Base-by-base conservation (phyloP, 257 asterid genomes). In the Salvia hispanica region DNA sequence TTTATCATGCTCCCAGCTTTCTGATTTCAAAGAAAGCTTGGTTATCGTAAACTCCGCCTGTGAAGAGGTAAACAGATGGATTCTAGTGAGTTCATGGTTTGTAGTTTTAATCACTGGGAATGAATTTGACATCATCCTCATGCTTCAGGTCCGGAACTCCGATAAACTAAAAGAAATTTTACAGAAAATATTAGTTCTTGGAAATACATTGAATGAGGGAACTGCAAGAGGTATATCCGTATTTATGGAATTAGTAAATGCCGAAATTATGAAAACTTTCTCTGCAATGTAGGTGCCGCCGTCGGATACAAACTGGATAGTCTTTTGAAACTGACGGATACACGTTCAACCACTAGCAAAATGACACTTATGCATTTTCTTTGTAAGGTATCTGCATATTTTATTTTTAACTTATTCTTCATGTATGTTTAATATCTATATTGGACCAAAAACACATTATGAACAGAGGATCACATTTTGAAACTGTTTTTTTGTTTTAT, bases 311-410 rank as follows among this genome's bases (percentile, higher is more conserved):
- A 86, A 79, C 73, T 93, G 87, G 98, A 93, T 71, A 88, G 98
- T 76, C 98, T 93, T 74, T 81, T 80, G 82, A 93, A 93, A 83
- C 90, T 93, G 60, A 57, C 92, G 11, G 97, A 93, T 75, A 93
- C 98, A 65, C 97, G 97, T 78, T 88, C 96, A 57, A 61, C 89
- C 74, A 93, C 83, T 70, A 79, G 69, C 73, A 86, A 76, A 86
- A 90, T 90, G 94, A 93, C 98, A 36, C 97, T 90, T 53, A 90
- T 93, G 98, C 96, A 93, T 79, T 93, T 88, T 88, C 96, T 93
- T 76, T 93, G 97, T 81, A 90, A 75, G 84, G 80, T 76, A 76
- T 72, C 74, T 33, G 8, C 51, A 58, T 51, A 54, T 78, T 47
- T 37, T 61, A 76, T 75, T 73, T 77, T 63, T 37, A 25, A 34